Percentiles rank a stretch among this genome's conserved stretches.
These are phyloP conservation scores for Ramaria sp. DNA, from an alignment of 768 basidiomycete genomes.

Conservation along the genomic window DNA sequence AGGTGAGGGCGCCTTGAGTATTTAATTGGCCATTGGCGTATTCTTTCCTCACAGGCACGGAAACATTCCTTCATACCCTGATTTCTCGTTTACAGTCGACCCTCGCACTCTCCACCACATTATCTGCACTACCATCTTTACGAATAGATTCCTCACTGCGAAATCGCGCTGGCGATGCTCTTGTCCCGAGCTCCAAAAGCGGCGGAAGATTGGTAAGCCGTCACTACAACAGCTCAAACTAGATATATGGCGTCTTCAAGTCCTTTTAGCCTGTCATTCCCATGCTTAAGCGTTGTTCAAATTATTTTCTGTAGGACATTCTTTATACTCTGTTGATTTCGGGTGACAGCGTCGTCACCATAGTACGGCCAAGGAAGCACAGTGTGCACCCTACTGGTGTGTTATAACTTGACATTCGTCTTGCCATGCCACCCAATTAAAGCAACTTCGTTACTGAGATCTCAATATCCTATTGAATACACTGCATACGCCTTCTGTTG, in stretches of 20 bases:
- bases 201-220: conserved; percentile 49
- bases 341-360: conserved; percentile 66
- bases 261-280: too few relatives aligned
- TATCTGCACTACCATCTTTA: conserved; percentile 54
- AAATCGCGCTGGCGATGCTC: conserved; percentile 63
- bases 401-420: conserved; percentile 9
- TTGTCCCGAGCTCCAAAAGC: conserved; percentile 64
- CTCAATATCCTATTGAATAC: conserved; percentile 91
- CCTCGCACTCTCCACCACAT: conserved; percentile 72
- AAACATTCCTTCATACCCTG: conserved; percentile 67
- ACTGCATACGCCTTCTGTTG: conserved; percentile 72
- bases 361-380: conserved; percentile 85
- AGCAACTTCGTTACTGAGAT: conserved; percentile 35
- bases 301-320: conserved; percentile 52
- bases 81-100: conserved; percentile 64
- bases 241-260: neutral
- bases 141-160: conserved; percentile 61
- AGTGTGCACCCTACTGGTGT: conserved; percentile 88
- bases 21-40: neutral
- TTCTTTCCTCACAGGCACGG: conserved; percentile 46
- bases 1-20: conserved; percentile 27
- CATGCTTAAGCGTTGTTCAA: too few relatives aligned
- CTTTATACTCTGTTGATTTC: conserved; percentile 87
- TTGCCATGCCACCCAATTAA: neutral
- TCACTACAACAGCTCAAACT: neutral